Percentiles rank a stretch among this genome's conserved stretches.
phyloP scores from a whole-genome alignment of 2,329 filamentous ascomycete species.

The Pseudogymnoascus sp. region DNA sequence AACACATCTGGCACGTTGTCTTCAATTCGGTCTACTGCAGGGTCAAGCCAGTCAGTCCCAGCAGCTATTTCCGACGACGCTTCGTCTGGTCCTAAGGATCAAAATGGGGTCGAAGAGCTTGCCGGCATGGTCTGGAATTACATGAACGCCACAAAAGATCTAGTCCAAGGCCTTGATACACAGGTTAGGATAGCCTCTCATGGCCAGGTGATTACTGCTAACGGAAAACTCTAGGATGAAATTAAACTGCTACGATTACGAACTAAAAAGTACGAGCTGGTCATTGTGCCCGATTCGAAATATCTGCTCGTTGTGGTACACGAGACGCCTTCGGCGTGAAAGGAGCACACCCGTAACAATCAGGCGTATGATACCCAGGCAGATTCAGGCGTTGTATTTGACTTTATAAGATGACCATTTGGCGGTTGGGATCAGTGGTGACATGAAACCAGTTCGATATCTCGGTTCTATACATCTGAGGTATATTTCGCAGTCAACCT shows the following conservation, averaged over 20 bases:
- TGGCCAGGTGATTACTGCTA: constrained; percentile 14
- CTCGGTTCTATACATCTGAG: neutral
- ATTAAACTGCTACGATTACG: constrained; percentile 65
- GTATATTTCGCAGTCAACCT: neutral
- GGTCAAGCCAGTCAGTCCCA: constrained; percentile 10
- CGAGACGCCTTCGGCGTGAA: constrained; percentile 62
- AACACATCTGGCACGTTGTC: constrained; percentile 64
- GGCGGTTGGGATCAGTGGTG: neutral
- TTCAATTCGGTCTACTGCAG: constrained; percentile 31
- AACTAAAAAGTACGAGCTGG: constrained; percentile 77
- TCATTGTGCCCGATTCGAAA: constrained; percentile 72
- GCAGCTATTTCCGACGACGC: neutral
- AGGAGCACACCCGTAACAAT: neutral
- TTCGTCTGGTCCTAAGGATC: constrained; percentile 20
- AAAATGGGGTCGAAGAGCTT: constrained; percentile 60
- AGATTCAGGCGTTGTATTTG: constrained; percentile 12
- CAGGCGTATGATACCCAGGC: constrained; percentile 14
- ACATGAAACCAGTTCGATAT: neutral
- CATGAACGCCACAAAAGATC: constrained; percentile 55
- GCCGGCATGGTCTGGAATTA: constrained; percentile 70
- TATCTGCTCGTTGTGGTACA: constrained; percentile 74
- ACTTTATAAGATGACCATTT: neutral
- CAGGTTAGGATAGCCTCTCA: constrained; percentile 41
- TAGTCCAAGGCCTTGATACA: constrained; percentile 64
- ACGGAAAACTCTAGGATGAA: constrained; percentile 51